Evolutionary conservation across 768 basidiomycete genomes (phyloP).

Genomic region (Suillus discolor): DNA sequence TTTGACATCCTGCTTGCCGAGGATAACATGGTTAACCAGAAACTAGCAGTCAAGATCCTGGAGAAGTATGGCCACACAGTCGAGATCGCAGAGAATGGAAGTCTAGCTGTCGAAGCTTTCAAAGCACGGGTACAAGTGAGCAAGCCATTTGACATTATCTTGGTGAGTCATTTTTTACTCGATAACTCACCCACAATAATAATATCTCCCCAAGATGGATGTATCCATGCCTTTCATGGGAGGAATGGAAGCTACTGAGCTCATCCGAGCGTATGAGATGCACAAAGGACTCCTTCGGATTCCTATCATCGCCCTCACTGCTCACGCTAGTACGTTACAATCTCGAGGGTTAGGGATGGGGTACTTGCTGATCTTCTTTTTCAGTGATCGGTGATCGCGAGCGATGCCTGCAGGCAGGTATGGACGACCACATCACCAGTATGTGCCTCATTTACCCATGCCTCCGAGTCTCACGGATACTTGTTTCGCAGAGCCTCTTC

Average conservation of each 20-base stretch:
- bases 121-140: slow-evolving; percentile 71
- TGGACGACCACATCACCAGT: slow-evolving; percentile 88
- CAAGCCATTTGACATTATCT: slow-evolving; percentile 87
- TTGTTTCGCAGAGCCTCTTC: slow-evolving; percentile 63
- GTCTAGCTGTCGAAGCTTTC: slow-evolving; percentile 90
- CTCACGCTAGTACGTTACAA: slow-evolving; percentile 83
- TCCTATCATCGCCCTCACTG: slow-evolving; percentile 96
- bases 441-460: slow-evolving; percentile 28
- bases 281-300: slow-evolving; percentile 68
- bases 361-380: slow-evolving; percentile 14
- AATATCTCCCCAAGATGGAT: slow-evolving; percentile 71
- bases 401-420: slow-evolving; percentile 74
- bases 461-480: slow-evolving; percentile 4
- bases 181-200: slow-evolving; percentile 8
- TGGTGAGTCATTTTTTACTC: slow-evolving; percentile 54
- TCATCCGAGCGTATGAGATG: slow-evolving; percentile 85
- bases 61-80: slow-evolving; percentile 96
- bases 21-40: slow-evolving; percentile 95
- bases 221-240: slow-evolving; percentile 99
- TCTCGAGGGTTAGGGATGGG: neutral
- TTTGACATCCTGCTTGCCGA: slow-evolving; percentile 96
- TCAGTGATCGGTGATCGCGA: slow-evolving; percentile 89
- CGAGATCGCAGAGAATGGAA: slow-evolving; percentile 97
- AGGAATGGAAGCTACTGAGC: slow-evolving; percentile 95
- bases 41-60: slow-evolving; percentile 93